phyloP scores from a whole-genome alignment of 768 basidiomycete species.

The Russula sp. region DNA sequence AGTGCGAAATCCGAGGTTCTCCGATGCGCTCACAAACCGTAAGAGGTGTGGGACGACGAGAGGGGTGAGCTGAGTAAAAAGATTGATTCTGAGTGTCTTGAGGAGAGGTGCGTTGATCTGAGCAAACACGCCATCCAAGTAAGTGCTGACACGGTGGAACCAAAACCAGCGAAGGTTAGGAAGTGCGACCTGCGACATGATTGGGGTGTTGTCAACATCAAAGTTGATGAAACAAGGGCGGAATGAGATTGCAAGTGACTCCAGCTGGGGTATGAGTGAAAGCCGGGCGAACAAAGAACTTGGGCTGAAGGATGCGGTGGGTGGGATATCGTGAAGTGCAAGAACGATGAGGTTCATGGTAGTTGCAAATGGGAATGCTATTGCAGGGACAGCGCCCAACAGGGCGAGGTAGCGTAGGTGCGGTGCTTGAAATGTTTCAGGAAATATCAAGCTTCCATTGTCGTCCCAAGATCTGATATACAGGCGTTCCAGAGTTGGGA shows the following conservation, averaged over 20 bases:
- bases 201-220: background rate
- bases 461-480: too few relatives aligned
- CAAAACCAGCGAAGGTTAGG: background rate
- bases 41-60: background rate
- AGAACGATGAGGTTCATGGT: background rate
- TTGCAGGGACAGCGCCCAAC: too few relatives aligned
- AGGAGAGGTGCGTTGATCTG: background rate
- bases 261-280: background rate
- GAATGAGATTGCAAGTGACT: background rate
- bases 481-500: too few relatives aligned
- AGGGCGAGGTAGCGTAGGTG: too few relatives aligned
- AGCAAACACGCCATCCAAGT: background rate
- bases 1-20: background rate
- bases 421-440: too few relatives aligned
- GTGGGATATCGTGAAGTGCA: background rate
- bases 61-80: background rate
- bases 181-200: background rate
- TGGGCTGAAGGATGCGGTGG: background rate
- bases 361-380: background rate
- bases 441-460: too few relatives aligned
- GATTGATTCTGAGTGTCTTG: background rate
- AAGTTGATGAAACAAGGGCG: too few relatives aligned
- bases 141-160: background rate
- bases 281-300: background rate
- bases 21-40: background rate